These are phyloP conservation scores for Saccharum officinarum DNA, from an alignment of 176 grass and related monocot species.

Conservation along the genomic window DNA sequence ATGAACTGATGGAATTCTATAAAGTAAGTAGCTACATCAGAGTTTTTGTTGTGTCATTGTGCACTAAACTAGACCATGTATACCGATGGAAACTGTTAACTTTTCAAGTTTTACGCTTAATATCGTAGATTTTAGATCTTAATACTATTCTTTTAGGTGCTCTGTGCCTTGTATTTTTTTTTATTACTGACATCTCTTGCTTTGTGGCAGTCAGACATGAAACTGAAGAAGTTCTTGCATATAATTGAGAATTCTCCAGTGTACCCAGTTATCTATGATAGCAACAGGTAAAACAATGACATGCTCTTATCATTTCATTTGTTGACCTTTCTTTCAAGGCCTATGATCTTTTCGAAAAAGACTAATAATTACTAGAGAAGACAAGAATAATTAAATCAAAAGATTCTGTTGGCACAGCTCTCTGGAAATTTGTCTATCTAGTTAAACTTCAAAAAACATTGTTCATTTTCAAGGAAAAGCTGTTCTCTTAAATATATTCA, in stretches of 20 bases:
- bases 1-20: conserved; percentile 82
- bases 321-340: neutral
- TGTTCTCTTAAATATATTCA: neutral
- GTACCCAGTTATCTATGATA: conserved; percentile 96
- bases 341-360: neutral
- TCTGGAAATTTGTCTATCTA: neutral
- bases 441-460: neutral
- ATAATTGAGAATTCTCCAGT: conserved; percentile 95
- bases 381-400: neutral
- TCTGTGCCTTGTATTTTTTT: conserved; percentile 11
- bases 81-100: neutral
- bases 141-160: conserved; percentile 6
- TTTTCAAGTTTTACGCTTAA: conserved; percentile 11
- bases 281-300: conserved; percentile 60
- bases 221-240: conserved; percentile 96
- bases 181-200: conserved; percentile 16
- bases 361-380: neutral
- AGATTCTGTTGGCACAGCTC: neutral
- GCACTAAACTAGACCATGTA: neutral
- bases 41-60: neutral
- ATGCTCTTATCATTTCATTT: conserved; percentile 22
- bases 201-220: conserved; percentile 76
- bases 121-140: conserved; percentile 10
- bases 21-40: conserved; percentile 47
- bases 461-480: neutral